Conservation (phyloP, 2,329 filamentous ascomycete genomes). For the Epichloe sp. region DNA sequence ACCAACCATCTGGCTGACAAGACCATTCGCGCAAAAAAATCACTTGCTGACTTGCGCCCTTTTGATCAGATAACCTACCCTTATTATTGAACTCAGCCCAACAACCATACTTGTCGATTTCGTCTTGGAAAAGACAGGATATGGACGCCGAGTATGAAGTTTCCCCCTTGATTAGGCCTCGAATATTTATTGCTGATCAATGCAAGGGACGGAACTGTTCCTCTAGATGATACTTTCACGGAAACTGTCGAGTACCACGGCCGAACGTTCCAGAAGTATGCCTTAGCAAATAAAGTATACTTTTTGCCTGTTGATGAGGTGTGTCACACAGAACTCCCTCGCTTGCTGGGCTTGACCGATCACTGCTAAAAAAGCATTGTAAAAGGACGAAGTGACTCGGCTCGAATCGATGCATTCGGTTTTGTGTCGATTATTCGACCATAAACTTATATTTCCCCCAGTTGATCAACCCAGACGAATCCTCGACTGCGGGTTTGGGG, state of each 20-base stretch:
- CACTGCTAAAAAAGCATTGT: constrained; percentile 1
- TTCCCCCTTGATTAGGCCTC: constrained; percentile 1
- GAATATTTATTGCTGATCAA: neutral
- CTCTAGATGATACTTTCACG: constrained; percentile 44
- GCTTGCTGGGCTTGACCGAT: neutral
- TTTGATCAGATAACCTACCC: neutral
- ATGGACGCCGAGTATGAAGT: constrained; percentile 22
- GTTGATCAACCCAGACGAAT: constrained; percentile 43
- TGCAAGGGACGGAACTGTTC: constrained; percentile 33
- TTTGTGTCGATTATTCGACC: constrained; percentile 51
- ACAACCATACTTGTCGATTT: neutral
- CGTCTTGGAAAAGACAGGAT: neutral
- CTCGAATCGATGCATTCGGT: constrained; percentile 50
- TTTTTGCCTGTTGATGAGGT: constrained; percentile 64
- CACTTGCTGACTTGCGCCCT: neutral
- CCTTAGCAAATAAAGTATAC: constrained; percentile 50
- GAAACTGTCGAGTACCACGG: constrained; percentile 48
- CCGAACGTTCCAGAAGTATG: constrained; percentile 54
- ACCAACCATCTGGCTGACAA: neutral
- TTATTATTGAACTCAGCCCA: neutral
- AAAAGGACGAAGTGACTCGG: constrained; percentile 53
- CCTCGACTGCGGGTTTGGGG: constrained; percentile 61
- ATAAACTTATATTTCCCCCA: constrained; percentile 57
- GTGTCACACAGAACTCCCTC: constrained; percentile 12
- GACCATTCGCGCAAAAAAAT: neutral